Base-by-base conservation (phyloP, 495 filamentous ascomycete genomes). In the Astrothelium subdiscretum region DNA sequence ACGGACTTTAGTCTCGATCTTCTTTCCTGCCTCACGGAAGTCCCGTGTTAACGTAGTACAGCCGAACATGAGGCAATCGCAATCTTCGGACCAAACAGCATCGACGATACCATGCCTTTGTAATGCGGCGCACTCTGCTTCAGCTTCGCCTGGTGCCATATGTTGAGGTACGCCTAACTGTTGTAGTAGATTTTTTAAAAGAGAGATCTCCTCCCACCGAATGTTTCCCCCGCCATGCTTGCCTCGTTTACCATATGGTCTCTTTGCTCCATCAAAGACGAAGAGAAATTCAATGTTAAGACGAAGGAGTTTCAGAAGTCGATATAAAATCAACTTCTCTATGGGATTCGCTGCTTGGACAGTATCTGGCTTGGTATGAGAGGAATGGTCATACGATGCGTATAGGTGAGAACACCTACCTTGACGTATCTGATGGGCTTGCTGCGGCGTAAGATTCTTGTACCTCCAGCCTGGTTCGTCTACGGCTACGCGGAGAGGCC, bases 401-500 rank as follows among this genome's bases (percentile, higher is more conserved):
- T 48, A 15, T 38, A 48, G 5, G 20, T 48, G 5, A 48, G 2
- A 64, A 3, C 2, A 57, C 65, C 12, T 44, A 63, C 65, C 61
- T 43, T 71, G 59, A 12, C 66, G 63, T 32, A 71, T 72, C 22
- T 35, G 42, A 4, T 58, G 27, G 12, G 67, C 69, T 35, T 69
- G 67, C 24, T 61, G 22, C 26, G 44, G 11, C 1, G 67, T 68
- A 10, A 73, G 32, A 42, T 71, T 71, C 54, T 69, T 66, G 64
- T 71, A 73, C 1, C 67, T 59, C 69, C 67, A 73, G 26, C 68
- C 62, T 2, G 69, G 68, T 43, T 70, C 69, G 51, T 71, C 69
- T 1, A 73, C 59, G n/a, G 70, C 70, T 18, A 71, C 60, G 12
- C 68, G 58, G 18, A 69, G 51, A 4, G 69, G 70, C 22, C 70